These are phyloP conservation scores for Perkinsus olseni DNA, from an alignment of 169 alveolate species.

Conservation along the genomic window DNA sequence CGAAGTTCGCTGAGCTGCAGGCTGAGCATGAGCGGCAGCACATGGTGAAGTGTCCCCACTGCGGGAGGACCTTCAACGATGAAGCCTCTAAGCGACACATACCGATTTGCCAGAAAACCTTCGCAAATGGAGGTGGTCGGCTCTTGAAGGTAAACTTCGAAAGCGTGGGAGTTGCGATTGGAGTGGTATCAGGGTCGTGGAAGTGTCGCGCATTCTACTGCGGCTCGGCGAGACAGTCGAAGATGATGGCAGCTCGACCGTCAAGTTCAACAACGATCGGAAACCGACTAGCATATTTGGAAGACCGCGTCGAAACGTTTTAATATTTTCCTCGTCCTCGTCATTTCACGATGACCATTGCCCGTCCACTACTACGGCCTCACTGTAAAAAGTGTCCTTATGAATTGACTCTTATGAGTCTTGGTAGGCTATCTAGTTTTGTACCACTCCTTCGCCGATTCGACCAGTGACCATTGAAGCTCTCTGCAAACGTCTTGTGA, in stretches of 20 bases:
- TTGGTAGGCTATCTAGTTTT: neutral
- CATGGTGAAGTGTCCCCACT: slow-evolving; percentile 39
- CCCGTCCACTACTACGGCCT: neutral
- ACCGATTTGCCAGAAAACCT: slow-evolving; percentile 58
- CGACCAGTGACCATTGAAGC: neutral
- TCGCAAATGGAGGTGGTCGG: neutral
- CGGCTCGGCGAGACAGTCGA: neutral
- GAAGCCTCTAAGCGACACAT: slow-evolving; percentile 70
- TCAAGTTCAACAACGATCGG: neutral
- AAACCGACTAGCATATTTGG: neutral
- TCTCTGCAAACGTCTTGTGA: neutral
- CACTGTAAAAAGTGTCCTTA: neutral
- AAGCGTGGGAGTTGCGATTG: neutral
- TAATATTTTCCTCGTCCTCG: neutral
- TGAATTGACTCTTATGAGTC: neutral
- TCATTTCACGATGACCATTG: neutral
- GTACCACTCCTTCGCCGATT: too few relatives aligned
- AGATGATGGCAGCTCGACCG: neutral
- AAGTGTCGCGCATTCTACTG: neutral
- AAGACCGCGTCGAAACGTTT: too few relatives aligned
- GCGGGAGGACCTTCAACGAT: slow-evolving; percentile 66
- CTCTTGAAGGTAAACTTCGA: neutral
- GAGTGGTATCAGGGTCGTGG: neutral
- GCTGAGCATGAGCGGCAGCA: neutral
- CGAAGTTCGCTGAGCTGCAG: neutral